Conservation (phyloP, 257 asterid species). For the Solanum tacnaense region DNA sequence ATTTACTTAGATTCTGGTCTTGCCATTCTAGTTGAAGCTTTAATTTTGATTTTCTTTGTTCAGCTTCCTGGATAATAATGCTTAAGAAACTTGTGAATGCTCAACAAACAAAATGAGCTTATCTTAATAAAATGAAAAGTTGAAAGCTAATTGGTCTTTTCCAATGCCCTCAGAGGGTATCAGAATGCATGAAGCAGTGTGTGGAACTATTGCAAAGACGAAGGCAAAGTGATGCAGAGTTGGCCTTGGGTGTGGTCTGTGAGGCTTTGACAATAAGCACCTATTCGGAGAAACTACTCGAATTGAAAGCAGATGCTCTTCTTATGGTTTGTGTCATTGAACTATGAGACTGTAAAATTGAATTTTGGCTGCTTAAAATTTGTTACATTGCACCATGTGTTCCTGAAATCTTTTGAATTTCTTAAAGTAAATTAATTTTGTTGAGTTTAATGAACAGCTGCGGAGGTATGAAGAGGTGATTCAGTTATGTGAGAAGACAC, state of each 20-base stretch:
- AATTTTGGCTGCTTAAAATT: background rate
- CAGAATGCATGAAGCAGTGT: conserved; percentile 48
- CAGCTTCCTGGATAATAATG: background rate
- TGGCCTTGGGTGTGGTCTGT: conserved; percentile 50
- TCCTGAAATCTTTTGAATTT: background rate
- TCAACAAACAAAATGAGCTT: background rate
- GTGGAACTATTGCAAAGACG: conserved; percentile 44
- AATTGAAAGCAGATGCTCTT: conserved; percentile 80
- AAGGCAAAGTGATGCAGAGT: conserved; percentile 44
- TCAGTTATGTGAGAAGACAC: conserved; percentile 57
- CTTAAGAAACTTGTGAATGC: background rate
- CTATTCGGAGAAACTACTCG: conserved; percentile 51
- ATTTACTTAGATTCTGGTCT: background rate
- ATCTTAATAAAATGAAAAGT: background rate
- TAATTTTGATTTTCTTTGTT: background rate
- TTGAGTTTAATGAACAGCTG: conserved; percentile 42
- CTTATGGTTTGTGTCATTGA: conserved; percentile 46
- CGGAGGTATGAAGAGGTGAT: conserved; percentile 75
- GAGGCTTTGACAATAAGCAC: conserved; percentile 75
- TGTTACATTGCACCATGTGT: background rate
- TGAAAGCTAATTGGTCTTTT: background rate
- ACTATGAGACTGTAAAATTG: conserved; percentile 5
- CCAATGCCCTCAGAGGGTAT: conserved; percentile 53
- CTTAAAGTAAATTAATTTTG: background rate
- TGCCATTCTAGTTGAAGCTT: background rate